Evolutionary conservation across 2,329 filamentous ascomycete genomes (phyloP).

Genomic region (Nothomitra cinnamomea): DNA sequence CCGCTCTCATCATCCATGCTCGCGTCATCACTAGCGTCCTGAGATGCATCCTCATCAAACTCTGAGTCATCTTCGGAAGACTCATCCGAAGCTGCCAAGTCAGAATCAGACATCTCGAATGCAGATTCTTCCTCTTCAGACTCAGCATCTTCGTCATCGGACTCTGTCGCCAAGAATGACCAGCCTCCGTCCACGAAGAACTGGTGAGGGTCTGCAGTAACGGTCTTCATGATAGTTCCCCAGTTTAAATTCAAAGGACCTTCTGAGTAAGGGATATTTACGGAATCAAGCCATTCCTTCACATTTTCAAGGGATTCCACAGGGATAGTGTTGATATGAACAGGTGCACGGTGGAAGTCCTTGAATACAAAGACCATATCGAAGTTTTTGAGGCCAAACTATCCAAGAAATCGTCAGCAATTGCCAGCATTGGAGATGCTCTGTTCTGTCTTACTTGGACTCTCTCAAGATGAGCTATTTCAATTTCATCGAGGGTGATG

Average conservation of each 20-base stretch:
- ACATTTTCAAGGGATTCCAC: constrained; percentile 88
- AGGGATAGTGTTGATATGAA: constrained; percentile 95
- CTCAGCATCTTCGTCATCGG: constrained; percentile 62
- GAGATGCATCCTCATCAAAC: constrained; percentile 77
- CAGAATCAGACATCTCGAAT: constrained; percentile 79
- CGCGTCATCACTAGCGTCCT: constrained; percentile 35
- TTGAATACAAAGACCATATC: constrained; percentile 98
- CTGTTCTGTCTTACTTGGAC: constrained; percentile 39
- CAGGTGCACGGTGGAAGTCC: constrained; percentile 78
- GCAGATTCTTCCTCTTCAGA: constrained; percentile 77
- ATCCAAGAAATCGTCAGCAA: constrained; percentile 87
- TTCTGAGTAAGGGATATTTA: constrained; percentile 86
- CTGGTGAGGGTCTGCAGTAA: constrained; percentile 78
- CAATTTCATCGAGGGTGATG: constrained; percentile 85
- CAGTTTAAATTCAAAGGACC: constrained; percentile 96
- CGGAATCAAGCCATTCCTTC: constrained; percentile 93
- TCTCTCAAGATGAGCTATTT: constrained; percentile 88
- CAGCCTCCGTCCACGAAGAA: constrained; percentile 95
- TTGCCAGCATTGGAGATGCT: constrained; percentile 77
- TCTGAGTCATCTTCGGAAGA: constrained; percentile 80
- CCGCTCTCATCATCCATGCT: constrained; percentile 46
- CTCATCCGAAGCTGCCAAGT: constrained; percentile 55
- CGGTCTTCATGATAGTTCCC: constrained; percentile 99
- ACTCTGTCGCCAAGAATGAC: constrained; percentile 78
- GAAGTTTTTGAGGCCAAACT: constrained; percentile 97